phyloP scores from a whole-genome alignment of 148 eudicot genomes.

The Simmondsia chinensis region DNA sequence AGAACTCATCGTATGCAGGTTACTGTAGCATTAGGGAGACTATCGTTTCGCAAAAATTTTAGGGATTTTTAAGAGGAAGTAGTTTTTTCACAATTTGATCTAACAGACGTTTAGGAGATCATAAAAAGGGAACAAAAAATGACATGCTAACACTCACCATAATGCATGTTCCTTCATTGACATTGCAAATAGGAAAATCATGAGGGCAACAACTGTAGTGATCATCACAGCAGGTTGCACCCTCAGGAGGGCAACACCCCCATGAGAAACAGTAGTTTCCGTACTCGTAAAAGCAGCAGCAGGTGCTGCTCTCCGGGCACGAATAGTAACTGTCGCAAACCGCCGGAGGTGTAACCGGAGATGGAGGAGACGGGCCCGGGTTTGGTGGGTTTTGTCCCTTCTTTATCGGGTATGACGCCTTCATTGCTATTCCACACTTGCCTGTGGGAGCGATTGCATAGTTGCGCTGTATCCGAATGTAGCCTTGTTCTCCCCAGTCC shows the following conservation, averaged over 20 bases:
- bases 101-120: background rate
- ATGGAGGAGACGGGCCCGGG: constrained; percentile 76
- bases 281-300: constrained; percentile 63
- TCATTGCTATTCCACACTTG: constrained; percentile 77
- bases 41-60: too few relatives aligned
- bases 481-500: constrained; percentile 77
- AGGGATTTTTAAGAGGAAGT: too few relatives aligned
- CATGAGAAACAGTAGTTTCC: constrained; percentile 68
- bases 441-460: constrained; percentile 26
- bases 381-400: constrained; percentile 67
- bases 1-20: too few relatives aligned
- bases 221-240: constrained; percentile 80
- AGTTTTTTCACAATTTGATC: background rate
- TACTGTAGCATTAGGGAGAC: too few relatives aligned
- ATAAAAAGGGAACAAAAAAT: background rate
- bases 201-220: constrained; percentile 84
- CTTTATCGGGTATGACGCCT: constrained; percentile 76
- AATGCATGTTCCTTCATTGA: constrained; percentile 45
- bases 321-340: constrained; percentile 51
- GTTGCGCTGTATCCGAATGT: constrained; percentile 71
- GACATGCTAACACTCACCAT: constrained; percentile 24
- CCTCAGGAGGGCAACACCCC: constrained; percentile 79
- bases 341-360: constrained; percentile 37
- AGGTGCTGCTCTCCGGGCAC: constrained; percentile 52
- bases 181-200: constrained; percentile 67